Conservation (phyloP, 2,329 filamentous ascomycete species). For the Paraphaeosphaeria minitans region DNA sequence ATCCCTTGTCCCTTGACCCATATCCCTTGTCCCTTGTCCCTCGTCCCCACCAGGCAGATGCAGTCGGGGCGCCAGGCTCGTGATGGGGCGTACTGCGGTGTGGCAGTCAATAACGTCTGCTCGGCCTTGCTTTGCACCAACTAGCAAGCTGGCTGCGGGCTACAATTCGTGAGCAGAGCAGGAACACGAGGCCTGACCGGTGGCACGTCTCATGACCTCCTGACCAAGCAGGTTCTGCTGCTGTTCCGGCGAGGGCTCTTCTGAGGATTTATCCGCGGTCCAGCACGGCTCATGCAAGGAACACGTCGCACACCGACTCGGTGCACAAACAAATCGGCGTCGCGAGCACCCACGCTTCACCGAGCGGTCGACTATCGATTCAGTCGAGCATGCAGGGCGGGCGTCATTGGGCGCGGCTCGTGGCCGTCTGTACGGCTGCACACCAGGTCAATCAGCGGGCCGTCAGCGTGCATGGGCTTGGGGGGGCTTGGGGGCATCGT, state of each 20-base stretch:
- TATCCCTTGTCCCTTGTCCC: too few relatives aligned
- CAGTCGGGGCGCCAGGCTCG: constrained; percentile 28
- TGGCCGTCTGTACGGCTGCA: constrained; percentile 28
- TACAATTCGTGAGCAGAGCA: constrained; percentile 27
- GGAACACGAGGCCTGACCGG: constrained; percentile 33
- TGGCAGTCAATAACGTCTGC: constrained; percentile 42
- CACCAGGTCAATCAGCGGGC: constrained; percentile 32
- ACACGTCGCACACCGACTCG: constrained; percentile 28
- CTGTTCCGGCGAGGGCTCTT: constrained; percentile 1
- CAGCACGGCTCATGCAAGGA: constrained; percentile 39
- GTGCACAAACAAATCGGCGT: constrained; percentile 3
- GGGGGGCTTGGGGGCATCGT: too few relatives aligned
- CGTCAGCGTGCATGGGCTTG: constrained; percentile 28
- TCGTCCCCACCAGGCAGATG: constrained; percentile 22
- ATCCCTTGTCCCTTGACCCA: too few relatives aligned
- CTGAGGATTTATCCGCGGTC: constrained; percentile 40
- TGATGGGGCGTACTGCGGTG: constrained; percentile 34
- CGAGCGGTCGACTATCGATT: neutral
- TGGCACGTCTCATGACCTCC: constrained; percentile 41
- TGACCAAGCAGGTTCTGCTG: constrained; percentile 33
- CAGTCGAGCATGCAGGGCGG: constrained; percentile 12
- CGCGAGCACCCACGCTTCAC: constrained; percentile 4
- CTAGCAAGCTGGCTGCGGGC: constrained; percentile 33
- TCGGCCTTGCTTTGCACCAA: constrained; percentile 20
- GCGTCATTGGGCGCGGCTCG: constrained; percentile 30